Percentiles rank a stretch among this genome's conserved stretches.
These are phyloP conservation scores for Dichotomopilus funicola DNA, from an alignment of 2,329 filamentous ascomycete genomes.

Conservation along the genomic window DNA sequence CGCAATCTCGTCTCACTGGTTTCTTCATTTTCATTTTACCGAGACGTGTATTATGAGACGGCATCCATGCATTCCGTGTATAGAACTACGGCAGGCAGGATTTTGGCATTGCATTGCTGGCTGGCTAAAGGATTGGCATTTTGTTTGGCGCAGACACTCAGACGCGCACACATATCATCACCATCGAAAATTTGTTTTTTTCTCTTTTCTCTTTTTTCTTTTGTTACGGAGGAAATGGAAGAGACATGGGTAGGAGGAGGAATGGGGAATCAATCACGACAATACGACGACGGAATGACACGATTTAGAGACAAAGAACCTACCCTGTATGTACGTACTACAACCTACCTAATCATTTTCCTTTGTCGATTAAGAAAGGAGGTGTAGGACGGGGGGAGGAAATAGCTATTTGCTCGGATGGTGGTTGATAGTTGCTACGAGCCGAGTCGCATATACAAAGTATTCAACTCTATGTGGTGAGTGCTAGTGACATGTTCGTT, in stretches of 20 bases:
- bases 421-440: background rate
- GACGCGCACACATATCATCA: too few relatives aligned
- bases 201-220: background rate
- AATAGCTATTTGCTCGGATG: background rate
- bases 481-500: too few relatives aligned
- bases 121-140: slow-evolving; percentile 11
- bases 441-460: background rate
- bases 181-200: background rate
- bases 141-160: background rate
- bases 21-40: background rate
- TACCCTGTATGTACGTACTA: slow-evolving; percentile 16
- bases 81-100: slow-evolving; percentile 14
- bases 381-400: background rate
- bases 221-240: background rate
- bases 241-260: background rate
- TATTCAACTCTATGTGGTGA: background rate
- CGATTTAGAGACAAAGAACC: slow-evolving; percentile 14
- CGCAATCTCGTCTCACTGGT: background rate
- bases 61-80: slow-evolving; percentile 14
- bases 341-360: slow-evolving; percentile 13
- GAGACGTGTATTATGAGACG: slow-evolving; percentile 11
- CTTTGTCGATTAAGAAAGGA: slow-evolving; percentile 11
- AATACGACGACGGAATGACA: slow-evolving; percentile 17
- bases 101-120: slow-evolving; percentile 15
- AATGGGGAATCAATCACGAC: slow-evolving; percentile 11